Conservation (phyloP, 441 rosid species). For the Adansonia grandidieri region DNA sequence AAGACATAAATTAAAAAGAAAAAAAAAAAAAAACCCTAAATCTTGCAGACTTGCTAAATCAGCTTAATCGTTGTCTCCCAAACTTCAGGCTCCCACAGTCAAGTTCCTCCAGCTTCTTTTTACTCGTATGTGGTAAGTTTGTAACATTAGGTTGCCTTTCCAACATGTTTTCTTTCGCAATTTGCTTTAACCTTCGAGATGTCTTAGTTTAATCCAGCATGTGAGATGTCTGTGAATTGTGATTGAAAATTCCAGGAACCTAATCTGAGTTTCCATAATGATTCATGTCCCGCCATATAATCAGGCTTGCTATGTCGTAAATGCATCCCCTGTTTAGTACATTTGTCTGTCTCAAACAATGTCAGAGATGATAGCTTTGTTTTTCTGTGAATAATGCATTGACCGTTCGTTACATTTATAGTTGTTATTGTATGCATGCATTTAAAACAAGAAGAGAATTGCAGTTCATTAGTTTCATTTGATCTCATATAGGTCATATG, state of each 20-base stretch:
- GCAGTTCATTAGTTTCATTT: background rate
- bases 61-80: background rate
- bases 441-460: background rate
- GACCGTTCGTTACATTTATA: background rate
- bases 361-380: background rate
- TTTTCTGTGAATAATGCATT: background rate
- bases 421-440: background rate
- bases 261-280: background rate
- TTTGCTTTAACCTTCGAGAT: too few relatives aligned
- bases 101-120: background rate
- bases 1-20: too few relatives aligned
- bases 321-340: background rate
- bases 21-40: background rate
- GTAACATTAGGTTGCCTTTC: background rate
- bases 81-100: background rate
- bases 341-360: background rate
- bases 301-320: background rate
- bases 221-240: background rate
- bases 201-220: background rate
- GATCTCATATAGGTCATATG: background rate
- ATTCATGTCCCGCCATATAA: background rate
- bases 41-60: background rate
- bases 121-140: background rate
- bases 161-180: background rate
- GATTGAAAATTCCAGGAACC: background rate